A percentile compares a stretch with the other conserved stretches of the same genome.
These are phyloP conservation scores for Protostelium mycophagum DNA, from an alignment of 78 protist genomes.

Conservation along the genomic window DNA sequence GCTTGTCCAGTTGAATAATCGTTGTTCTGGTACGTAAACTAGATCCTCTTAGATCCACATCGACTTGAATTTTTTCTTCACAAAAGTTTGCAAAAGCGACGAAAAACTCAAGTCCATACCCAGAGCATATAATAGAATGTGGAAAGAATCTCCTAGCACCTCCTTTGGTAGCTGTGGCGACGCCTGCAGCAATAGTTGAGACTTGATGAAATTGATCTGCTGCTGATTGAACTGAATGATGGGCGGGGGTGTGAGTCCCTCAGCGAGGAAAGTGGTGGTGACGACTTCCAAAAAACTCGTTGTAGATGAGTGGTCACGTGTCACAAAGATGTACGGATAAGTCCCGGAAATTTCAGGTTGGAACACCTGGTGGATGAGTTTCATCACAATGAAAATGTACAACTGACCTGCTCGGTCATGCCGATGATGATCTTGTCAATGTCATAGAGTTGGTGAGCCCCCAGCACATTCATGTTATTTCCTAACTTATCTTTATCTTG, in stretches of 20 bases:
- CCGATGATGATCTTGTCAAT: background rate
- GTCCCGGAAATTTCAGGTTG: background rate
- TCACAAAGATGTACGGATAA: background rate
- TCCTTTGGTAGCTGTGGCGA: background rate
- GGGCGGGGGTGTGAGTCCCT: background rate
- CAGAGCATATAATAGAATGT: background rate
- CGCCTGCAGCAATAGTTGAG: background rate
- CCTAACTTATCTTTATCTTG: background rate
- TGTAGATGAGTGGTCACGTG: background rate
- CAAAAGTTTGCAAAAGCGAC: too few species aligned
- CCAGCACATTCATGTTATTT: background rate
- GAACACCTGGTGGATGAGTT: background rate
- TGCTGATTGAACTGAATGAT: background rate
- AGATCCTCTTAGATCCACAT: background rate
- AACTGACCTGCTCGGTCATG: background rate
- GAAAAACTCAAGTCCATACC: too few species aligned
- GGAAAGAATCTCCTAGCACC: background rate
- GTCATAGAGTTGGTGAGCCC: background rate
- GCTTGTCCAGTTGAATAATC: background rate
- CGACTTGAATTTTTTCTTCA: too few species aligned
- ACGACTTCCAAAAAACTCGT: background rate
- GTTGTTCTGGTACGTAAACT: background rate
- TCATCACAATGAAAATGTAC: too few species aligned
- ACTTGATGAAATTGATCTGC: background rate
- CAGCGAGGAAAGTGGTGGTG: background rate